Conservation (phyloP, 2,329 filamentous ascomycete species). For the Eutypa lata region DNA sequence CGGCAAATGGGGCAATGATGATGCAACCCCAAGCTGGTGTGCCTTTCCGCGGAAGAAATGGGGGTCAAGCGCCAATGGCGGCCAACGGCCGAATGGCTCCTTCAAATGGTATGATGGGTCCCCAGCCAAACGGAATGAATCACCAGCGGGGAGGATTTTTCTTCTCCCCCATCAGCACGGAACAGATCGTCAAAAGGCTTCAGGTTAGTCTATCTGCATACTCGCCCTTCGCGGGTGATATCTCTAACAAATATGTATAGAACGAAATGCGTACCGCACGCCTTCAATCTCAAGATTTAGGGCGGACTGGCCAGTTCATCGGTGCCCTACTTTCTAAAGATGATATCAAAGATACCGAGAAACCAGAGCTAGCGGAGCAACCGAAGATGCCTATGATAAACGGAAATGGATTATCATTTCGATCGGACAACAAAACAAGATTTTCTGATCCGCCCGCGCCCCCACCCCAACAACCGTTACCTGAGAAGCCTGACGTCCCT, state of each 20-base stretch:
- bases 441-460: slow-evolving; percentile 94
- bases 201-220: slow-evolving; percentile 55
- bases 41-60: slow-evolving; percentile 67
- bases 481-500: slow-evolving; percentile 83
- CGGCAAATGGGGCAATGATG: slow-evolving; percentile 73
- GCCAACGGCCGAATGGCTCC: slow-evolving; percentile 61
- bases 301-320: slow-evolving; percentile 78
- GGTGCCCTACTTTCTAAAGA: slow-evolving; percentile 74
- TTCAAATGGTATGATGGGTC: slow-evolving; percentile 45
- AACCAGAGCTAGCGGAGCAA: slow-evolving; percentile 44
- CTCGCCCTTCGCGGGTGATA: neutral
- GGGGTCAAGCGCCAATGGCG: slow-evolving; percentile 62
- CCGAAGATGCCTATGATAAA: slow-evolving; percentile 48
- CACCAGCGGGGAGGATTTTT: slow-evolving; percentile 76
- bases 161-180: slow-evolving; percentile 85
- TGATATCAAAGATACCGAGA: slow-evolving; percentile 56
- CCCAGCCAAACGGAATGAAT: slow-evolving; percentile 56
- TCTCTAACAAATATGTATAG: slow-evolving; percentile 43
- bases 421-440: slow-evolving; percentile 73
- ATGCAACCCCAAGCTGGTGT: slow-evolving; percentile 65
- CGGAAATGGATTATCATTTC: slow-evolving; percentile 52
- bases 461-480: slow-evolving; percentile 86
- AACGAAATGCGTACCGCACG: slow-evolving; percentile 87
- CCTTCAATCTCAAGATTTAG: slow-evolving; percentile 82
- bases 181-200: slow-evolving; percentile 87